Percentiles rank a stretch among this genome's conserved stretches.
Evolutionary conservation across 192 early-diverging fungal genomes (phyloP).

Genomic region (Coemansia reversa): DNA sequence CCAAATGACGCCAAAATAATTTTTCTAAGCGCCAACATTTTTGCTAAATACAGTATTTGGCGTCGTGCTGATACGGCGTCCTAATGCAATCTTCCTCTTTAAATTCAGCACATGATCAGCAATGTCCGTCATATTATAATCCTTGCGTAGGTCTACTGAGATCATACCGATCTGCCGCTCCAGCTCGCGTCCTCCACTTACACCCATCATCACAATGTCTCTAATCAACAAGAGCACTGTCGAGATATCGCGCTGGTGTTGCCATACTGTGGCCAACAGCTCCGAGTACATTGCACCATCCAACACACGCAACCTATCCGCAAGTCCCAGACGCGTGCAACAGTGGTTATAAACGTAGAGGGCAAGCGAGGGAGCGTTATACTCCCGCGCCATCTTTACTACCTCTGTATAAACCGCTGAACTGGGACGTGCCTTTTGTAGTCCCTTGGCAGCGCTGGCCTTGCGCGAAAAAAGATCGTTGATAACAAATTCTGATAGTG

Average conservation of each 20-base stretch:
- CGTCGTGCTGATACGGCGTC: neutral
- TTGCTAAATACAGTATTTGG: too few species aligned
- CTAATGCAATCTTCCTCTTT: constrained; percentile 14
- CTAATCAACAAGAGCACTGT: constrained; percentile 24
- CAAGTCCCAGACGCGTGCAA: constrained; percentile 19
- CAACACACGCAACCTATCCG: constrained; percentile 29
- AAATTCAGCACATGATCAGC: constrained; percentile 14
- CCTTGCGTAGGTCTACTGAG: constrained; percentile 23
- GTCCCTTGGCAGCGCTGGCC: neutral
- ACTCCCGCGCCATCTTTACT: constrained; percentile 28
- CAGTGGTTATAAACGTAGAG: constrained; percentile 36
- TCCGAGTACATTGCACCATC: constrained; percentile 32
- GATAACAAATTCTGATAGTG: constrained; percentile 27
- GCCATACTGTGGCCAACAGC: constrained; percentile 31
- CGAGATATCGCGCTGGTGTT: constrained; percentile 24
- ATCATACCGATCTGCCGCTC: constrained; percentile 29
- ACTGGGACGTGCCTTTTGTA: constrained; percentile 17
- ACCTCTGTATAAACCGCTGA: constrained; percentile 30
- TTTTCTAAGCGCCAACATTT: too few species aligned
- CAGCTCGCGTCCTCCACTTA: constrained; percentile 12
- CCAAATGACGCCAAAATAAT: too few species aligned
- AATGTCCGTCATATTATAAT: constrained; percentile 22
- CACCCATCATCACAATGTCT: constrained; percentile 30
- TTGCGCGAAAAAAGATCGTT: constrained; percentile 9
- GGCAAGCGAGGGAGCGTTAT: constrained; percentile 23